phyloP scores from a whole-genome alignment of 352 stramenopile species.

The Pythium dissotocum region DNA sequence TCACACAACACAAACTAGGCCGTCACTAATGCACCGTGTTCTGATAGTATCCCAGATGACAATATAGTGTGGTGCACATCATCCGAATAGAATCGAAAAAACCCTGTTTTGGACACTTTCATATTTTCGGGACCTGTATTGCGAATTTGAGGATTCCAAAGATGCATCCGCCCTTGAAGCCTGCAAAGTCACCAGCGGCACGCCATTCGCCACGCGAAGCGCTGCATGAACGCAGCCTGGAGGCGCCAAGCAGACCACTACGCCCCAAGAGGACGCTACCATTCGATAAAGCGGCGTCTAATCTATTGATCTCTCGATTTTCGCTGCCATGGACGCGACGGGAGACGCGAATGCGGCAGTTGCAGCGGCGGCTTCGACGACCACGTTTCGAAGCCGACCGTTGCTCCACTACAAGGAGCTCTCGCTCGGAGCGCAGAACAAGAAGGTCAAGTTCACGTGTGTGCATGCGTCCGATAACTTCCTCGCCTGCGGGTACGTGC shows the following conservation, averaged over 20 bases:
- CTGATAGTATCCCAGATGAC: conserved; percentile 8
- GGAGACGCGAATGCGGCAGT: conserved; percentile 28
- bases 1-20: conserved; percentile 29
- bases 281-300: background rate
- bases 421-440: conserved; percentile 47
- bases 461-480: conserved; percentile 88
- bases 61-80: conserved; percentile 13
- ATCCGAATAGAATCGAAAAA: background rate
- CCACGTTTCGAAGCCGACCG: conserved; percentile 42
- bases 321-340: conserved; percentile 14
- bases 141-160: background rate
- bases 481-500: conserved; percentile 74
- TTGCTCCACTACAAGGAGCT: conserved; percentile 79
- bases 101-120: conserved; percentile 4
- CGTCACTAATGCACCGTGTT: conserved; percentile 15
- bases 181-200: background rate
- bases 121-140: background rate
- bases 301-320: background rate
- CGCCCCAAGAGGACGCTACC: background rate
- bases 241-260: background rate
- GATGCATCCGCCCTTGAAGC: conserved; percentile 10
- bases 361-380: conserved; percentile 6
- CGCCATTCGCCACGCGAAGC: background rate
- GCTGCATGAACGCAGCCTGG: conserved; percentile 1
- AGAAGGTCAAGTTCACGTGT: conserved; percentile 70